These are phyloP conservation scores for Coccomyxa subellipsoidea DNA, from an alignment of 163 green algal species.

Conservation along the genomic window DNA sequence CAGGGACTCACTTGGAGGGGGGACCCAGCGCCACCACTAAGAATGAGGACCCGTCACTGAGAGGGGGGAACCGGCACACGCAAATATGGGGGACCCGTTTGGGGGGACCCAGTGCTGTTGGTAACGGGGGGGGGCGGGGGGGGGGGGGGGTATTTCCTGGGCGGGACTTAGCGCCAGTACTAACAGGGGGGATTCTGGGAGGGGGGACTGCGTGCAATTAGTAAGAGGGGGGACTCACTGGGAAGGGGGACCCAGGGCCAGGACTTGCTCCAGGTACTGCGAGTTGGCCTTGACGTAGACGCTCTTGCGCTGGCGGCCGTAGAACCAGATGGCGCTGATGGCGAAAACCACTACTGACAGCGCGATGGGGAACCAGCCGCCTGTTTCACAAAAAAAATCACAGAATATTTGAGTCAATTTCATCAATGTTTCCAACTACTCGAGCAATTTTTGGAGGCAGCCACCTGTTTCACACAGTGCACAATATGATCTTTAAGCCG, in stretches of 20 bases:
- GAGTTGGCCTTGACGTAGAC: conserved; percentile 5
- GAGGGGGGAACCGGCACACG: no score
- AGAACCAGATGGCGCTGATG: conserved; percentile 16
- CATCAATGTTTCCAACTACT: not conserved
- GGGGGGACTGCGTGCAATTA: no score
- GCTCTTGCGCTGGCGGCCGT: conserved; percentile 14
- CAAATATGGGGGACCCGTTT: no score
- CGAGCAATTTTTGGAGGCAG: no score
- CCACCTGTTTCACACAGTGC: no score
- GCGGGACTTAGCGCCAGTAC: no score
- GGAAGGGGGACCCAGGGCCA: not conserved
- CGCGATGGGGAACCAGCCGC: conserved; percentile 24
- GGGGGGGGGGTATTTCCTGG: no score
- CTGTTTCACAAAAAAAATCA: not conserved
- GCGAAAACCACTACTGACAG: conserved; percentile 14
- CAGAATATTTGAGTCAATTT: not conserved
- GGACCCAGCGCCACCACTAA: not conserved
- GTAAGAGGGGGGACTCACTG: not conserved
- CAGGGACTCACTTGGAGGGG: not conserved
- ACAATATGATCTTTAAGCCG: no score
- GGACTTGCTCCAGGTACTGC: not conserved
- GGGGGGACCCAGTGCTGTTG: no score
- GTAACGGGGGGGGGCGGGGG: no score
- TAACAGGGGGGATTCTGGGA: no score
- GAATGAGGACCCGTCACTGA: no score